Percentiles rank a stretch among this genome's conserved stretches.
Evolutionary conservation across 83 land plant species (phyloP).

Genomic region (Diphasiastrum complanatum): DNA sequence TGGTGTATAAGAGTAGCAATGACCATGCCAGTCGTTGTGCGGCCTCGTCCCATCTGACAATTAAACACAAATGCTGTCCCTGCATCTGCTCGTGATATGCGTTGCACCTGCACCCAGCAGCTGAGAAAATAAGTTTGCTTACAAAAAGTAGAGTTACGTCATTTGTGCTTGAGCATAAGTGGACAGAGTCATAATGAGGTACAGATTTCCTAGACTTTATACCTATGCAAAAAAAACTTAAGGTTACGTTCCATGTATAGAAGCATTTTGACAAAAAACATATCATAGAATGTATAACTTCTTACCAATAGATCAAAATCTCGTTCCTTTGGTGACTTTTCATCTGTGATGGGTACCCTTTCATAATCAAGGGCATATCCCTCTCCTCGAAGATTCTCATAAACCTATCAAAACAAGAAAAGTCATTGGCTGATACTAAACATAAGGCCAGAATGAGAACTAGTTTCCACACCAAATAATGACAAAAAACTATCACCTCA

Average conservation of each 20-base stretch:
- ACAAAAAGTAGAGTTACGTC: too few species aligned
- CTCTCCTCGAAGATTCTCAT: slow-evolving; percentile 64
- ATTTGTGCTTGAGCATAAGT: too few species aligned
- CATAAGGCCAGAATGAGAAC: slow-evolving; percentile 1
- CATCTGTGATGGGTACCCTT: slow-evolving; percentile 94
- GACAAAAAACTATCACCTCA: slow-evolving; percentile 47
- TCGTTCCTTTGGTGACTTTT: slow-evolving; percentile 85
- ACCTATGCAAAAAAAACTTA: too few species aligned
- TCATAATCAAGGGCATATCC: slow-evolving; percentile 88
- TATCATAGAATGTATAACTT: neutral
- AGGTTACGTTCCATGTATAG: too few species aligned
- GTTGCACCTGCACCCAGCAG: slow-evolving; percentile 80
- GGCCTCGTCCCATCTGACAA: slow-evolving; percentile 98
- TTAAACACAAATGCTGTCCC: slow-evolving; percentile 77
- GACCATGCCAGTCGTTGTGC: slow-evolving; percentile 99
- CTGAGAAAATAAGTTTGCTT: too few species aligned
- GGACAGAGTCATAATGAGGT: too few species aligned
- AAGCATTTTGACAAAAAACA: too few species aligned
- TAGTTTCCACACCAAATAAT: too few species aligned
- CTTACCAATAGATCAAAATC: slow-evolving; percentile 87
- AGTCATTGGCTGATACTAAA: slow-evolving; percentile 1
- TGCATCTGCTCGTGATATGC: slow-evolving; percentile 60
- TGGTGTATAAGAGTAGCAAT: slow-evolving; percentile 88
- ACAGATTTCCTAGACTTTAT: too few species aligned
- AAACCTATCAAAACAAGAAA: slow-evolving; percentile 52